Percentiles rank a stretch among this genome's conserved stretches.
phyloP scores from a whole-genome alignment of 2,329 filamentous ascomycete genomes.

The Fusarium xyrophilum region DNA sequence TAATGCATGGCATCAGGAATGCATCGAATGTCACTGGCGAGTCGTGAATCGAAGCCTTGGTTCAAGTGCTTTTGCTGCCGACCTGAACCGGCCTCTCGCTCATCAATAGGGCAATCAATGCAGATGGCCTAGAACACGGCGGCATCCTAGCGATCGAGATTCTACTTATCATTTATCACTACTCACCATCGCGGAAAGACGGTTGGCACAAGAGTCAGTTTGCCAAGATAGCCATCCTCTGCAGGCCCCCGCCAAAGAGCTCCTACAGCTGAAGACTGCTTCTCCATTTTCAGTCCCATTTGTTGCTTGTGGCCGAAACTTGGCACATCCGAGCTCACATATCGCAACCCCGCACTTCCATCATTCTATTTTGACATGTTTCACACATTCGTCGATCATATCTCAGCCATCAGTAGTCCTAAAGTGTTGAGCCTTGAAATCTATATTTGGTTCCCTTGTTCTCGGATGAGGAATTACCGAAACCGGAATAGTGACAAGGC shows the following conservation, averaged over 20 bases:
- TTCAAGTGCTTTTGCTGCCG: not conserved
- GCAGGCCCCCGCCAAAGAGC: not conserved
- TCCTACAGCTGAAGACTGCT: not conserved
- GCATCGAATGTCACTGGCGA: not conserved
- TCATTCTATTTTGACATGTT: not conserved
- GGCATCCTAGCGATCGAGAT: not conserved
- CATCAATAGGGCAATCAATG: not conserved
- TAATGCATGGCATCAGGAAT: not conserved
- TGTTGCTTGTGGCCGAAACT: conserved; percentile 2
- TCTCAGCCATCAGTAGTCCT: not conserved
- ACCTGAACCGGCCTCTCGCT: not conserved
- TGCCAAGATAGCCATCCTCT: not conserved
- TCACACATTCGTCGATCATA: not conserved
- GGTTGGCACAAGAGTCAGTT: not conserved
- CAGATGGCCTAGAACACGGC: not conserved
- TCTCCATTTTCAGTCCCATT: not conserved
- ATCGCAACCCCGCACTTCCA: not conserved
- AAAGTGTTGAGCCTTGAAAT: not conserved
- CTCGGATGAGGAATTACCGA: not conserved
- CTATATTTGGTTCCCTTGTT: not conserved
- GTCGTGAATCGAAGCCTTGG: not conserved
- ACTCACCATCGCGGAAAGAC: not conserved
- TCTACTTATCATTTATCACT: not conserved
- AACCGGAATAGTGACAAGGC: not conserved
- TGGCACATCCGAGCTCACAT: not conserved